Base-by-base conservation (phyloP, 768 basidiomycete genomes). In the Hydnomerulius pinastri region DNA sequence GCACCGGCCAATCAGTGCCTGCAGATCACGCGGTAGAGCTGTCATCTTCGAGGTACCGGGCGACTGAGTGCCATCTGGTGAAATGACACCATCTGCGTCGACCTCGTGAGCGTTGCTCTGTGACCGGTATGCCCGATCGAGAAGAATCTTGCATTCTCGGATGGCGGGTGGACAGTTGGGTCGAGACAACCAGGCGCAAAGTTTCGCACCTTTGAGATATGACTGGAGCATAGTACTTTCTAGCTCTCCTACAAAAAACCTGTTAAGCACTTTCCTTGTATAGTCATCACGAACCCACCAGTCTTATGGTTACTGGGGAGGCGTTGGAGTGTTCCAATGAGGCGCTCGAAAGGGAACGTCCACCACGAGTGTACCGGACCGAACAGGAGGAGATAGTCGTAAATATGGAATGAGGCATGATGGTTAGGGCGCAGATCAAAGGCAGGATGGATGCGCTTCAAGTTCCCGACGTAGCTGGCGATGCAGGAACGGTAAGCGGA, bases 341-440 rank as follows among this genome's bases (percentile, higher is more conserved):
- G 29, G 2, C 44, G 33, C 24, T 69, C 50, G 10, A 63, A 66
- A 0, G 60, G 62, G 48, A 62, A 68, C 2, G 53, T 46, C 62
- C 67, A 67, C 62, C 63, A 67, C 3, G 65, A 65, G 42, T 69
- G 62, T 0, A 70, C 63, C 29, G 76, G 76, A 3, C 74, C 70
- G 50, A 73, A 75, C 1, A 67, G 53, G 0, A 57, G 6, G 0
- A 74, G 51, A 30, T 73, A 75, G 15, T 73, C 55, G 7, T 57
- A 61, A 0, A 72, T 51, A 23, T 67, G 71, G 20, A 69, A 46
- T 2, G 71, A 48, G 2, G 64, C 48, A 46, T 73, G 73, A 18
- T 68, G 56, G 35, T 71, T 73, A 4, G 68, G 62, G 12, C 29
- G 51, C 5, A 33, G 17, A 13, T 7, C 23, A 8, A 32, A 30